Conservation (phyloP, 352 stramenopile species). For the Pythium graminicola region DNA sequence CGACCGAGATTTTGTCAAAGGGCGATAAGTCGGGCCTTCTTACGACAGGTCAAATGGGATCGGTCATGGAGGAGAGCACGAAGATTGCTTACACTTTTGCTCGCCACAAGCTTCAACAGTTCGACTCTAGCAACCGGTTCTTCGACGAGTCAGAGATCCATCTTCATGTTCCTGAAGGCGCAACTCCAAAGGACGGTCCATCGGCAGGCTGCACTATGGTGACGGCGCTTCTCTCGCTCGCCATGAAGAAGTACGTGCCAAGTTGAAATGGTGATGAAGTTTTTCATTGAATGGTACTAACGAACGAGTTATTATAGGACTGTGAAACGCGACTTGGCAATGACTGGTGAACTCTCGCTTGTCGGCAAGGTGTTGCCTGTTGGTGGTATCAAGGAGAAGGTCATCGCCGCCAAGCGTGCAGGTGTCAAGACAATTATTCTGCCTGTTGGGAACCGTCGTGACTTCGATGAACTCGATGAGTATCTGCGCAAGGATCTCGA, state of each 20-base stretch:
- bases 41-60: conserved; percentile 94
- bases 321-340: conserved; percentile 94
- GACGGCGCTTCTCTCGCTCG: conserved; percentile 95
- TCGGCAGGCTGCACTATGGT: conserved; percentile 98
- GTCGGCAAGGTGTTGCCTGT: conserved; percentile 98
- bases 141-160: conserved; percentile 96
- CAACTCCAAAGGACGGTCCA: conserved; percentile 98
- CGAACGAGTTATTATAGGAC: conserved; percentile 38
- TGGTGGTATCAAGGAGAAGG: conserved; percentile 99
- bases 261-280: not conserved
- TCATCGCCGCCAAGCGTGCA: conserved; percentile 95
- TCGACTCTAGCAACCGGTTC: conserved; percentile 84
- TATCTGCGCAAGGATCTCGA: conserved; percentile 96
- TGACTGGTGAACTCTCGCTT: conserved; percentile 96
- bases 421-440: conserved; percentile 94
- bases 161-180: conserved; percentile 97
- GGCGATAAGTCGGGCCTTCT: conserved; percentile 53
- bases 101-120: conserved; percentile 63
- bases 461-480: conserved; percentile 96
- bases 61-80: conserved; percentile 98
- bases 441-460: conserved; percentile 91
- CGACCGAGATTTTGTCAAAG: conserved; percentile 66
- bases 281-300: not conserved
- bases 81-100: conserved; percentile 96
- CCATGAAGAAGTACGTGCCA: conserved; percentile 78